Conservation (phyloP, 345 rosid species). For the Angophora floribunda region DNA sequence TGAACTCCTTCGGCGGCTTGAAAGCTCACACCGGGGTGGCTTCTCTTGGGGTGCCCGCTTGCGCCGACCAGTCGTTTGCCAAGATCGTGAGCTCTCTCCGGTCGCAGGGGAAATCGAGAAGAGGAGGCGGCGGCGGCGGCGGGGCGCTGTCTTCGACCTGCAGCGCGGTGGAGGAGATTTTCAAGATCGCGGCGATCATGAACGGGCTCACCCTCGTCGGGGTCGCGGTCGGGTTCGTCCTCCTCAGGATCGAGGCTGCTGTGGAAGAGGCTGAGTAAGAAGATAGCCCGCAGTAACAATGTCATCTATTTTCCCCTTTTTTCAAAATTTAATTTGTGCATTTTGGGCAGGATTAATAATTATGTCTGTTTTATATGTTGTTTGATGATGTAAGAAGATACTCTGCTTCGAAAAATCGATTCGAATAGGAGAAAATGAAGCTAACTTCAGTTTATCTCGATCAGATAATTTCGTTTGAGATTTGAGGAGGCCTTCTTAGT, state of each 20-base stretch:
- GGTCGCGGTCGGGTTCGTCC: conserved; percentile 13
- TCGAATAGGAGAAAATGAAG: background rate
- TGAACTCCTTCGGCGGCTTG: conserved; percentile 36
- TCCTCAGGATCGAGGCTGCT: conserved; percentile 5
- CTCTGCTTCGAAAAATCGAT: background rate
- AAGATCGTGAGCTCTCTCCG: conserved; percentile 33
- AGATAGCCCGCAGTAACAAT: background rate
- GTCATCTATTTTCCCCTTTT: background rate
- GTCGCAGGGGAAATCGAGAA: conserved; percentile 6
- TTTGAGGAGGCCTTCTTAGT: background rate
- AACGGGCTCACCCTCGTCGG: conserved; percentile 9
- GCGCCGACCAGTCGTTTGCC: conserved; percentile 27
- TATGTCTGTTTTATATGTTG: background rate
- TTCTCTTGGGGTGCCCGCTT: conserved; percentile 20
- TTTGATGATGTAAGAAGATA: background rate
- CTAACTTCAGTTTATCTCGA: background rate
- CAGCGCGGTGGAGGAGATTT: conserved; percentile 4
- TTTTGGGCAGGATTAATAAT: background rate
- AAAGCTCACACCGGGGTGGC: conserved; percentile 31
- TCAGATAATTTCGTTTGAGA: background rate
- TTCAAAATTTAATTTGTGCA: background rate
- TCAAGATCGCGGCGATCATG: conserved; percentile 12
- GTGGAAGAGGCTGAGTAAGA: conserved; percentile 6
- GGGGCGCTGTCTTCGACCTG: conserved; percentile 29
- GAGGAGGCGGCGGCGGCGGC: background rate